These are phyloP conservation scores for Kwoniella dendrophila DNA, from an alignment of 768 basidiomycete species.

Conservation along the genomic window DNA sequence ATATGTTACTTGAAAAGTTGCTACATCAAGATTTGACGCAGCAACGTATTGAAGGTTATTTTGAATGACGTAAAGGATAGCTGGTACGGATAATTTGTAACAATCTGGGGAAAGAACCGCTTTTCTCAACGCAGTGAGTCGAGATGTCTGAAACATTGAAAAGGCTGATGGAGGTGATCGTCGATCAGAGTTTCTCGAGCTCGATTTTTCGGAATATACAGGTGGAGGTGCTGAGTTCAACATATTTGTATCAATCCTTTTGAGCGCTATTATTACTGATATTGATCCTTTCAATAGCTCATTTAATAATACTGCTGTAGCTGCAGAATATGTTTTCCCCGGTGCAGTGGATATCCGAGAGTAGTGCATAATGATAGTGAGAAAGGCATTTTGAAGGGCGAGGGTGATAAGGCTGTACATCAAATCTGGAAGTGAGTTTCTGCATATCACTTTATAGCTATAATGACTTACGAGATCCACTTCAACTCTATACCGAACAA, in stretches of 20 bases:
- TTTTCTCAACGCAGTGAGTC: constrained; percentile 64
- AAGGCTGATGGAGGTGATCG: constrained; percentile 18
- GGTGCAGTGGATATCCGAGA: constrained; percentile 80
- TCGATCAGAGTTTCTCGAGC: constrained; percentile 5
- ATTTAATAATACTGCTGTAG: constrained; percentile 88
- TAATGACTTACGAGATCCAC: constrained; percentile 54
- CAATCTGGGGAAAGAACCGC: constrained; percentile 87
- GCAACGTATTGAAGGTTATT: constrained; percentile 96
- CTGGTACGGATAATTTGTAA: constrained; percentile 96
- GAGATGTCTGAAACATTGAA: constrained; percentile 48
- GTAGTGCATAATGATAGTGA: constrained; percentile 96
- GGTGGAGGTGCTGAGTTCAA: constrained; percentile 25
- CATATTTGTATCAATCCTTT: constrained; percentile 61
- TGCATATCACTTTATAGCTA: not conserved
- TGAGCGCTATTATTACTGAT: constrained; percentile 78
- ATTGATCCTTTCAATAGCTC: constrained; percentile 90
- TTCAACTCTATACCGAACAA: constrained; percentile 54
- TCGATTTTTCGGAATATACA: constrained; percentile 27
- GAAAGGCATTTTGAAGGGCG: constrained; percentile 84
- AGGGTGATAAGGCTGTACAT: constrained; percentile 58
- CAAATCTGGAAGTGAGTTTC: constrained; percentile 11
- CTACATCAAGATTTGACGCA: constrained; percentile 87
- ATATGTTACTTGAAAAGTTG: constrained; percentile 95
- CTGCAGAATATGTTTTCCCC: constrained; percentile 82
- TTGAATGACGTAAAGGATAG: constrained; percentile 92